phyloP scores from a whole-genome alignment of 129 eudicot genomes.

The Ambrosia trifida region DNA sequence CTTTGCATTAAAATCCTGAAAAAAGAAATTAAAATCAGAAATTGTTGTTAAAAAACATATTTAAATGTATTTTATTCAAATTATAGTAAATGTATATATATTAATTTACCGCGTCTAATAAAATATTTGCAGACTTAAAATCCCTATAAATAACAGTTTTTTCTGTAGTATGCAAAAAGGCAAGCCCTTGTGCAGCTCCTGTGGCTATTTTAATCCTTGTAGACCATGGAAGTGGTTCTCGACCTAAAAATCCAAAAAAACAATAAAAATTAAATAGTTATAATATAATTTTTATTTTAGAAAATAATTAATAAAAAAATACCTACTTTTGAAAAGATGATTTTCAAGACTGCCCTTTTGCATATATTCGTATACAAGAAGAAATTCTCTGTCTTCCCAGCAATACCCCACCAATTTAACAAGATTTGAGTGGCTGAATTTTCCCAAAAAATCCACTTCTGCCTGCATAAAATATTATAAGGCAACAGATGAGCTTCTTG shows the following conservation, averaged over 20 bases:
- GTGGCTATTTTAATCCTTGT: slow-evolving; percentile 52
- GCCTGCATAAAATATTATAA: slow-evolving; percentile 41
- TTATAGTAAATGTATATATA: neutral
- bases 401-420: slow-evolving; percentile 72
- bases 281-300: neutral
- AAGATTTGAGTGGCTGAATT: slow-evolving; percentile 70
- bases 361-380: slow-evolving; percentile 75
- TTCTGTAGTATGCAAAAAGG: slow-evolving; percentile 59
- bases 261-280: neutral
- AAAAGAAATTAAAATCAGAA: neutral
- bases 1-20: slow-evolving; percentile 61
- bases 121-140: slow-evolving; percentile 70
- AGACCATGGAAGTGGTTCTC: slow-evolving; percentile 68
- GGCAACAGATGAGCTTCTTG: too few relatives aligned
- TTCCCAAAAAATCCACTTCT: slow-evolving; percentile 73
- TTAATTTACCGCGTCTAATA: slow-evolving; percentile 55
- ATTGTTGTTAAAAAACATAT: neutral
- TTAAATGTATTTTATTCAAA: neutral
- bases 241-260: slow-evolving; percentile 22
- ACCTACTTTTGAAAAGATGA: slow-evolving; percentile 70
- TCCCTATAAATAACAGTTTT: slow-evolving; percentile 74
- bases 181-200: slow-evolving; percentile 76
- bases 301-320: neutral
- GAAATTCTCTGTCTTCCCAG: slow-evolving; percentile 61
- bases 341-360: slow-evolving; percentile 68